Percentiles rank a stretch among this genome's conserved stretches.
phyloP scores from a whole-genome alignment of 768 basidiomycete species.

The Termitomyces bulborhizus region DNA sequence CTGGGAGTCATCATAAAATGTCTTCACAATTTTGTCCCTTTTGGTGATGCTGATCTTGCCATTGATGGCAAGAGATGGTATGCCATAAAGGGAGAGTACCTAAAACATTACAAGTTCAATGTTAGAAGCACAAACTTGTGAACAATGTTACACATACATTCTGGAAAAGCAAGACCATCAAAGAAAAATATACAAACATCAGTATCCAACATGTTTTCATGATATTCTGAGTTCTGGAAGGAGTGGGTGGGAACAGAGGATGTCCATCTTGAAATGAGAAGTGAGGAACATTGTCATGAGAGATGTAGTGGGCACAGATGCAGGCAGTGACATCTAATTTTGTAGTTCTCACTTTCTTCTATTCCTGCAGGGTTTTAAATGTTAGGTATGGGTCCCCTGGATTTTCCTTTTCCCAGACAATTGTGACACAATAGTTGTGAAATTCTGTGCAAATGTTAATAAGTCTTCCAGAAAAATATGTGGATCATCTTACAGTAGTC shows the following conservation, averaged over 20 bases:
- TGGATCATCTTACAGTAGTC: background rate
- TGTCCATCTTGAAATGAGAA: background rate
- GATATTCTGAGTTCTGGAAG: background rate
- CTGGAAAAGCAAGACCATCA: background rate
- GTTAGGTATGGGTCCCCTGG: background rate
- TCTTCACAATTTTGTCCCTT: slow-evolving; percentile 6
- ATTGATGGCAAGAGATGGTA: slow-evolving; percentile 8
- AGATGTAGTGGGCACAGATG: background rate
- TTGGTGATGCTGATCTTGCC: slow-evolving; percentile 7
- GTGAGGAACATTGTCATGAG: background rate
- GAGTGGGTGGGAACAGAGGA: background rate
- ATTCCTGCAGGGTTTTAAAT: background rate
- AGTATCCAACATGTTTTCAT: background rate
- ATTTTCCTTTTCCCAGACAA: background rate
- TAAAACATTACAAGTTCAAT: background rate
- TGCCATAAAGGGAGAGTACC: slow-evolving; percentile 6
- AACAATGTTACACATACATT: background rate
- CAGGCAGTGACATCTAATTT: background rate
- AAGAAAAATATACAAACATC: background rate
- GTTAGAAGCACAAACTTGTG: background rate
- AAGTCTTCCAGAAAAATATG: too few relatives aligned
- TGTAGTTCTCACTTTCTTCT: background rate
- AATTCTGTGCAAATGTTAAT: background rate
- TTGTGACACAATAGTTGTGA: background rate
- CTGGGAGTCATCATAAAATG: slow-evolving; percentile 8